Evolutionary conservation across 2,329 filamentous ascomycete genomes (phyloP).

Genomic region (Fusarium sp.): DNA sequence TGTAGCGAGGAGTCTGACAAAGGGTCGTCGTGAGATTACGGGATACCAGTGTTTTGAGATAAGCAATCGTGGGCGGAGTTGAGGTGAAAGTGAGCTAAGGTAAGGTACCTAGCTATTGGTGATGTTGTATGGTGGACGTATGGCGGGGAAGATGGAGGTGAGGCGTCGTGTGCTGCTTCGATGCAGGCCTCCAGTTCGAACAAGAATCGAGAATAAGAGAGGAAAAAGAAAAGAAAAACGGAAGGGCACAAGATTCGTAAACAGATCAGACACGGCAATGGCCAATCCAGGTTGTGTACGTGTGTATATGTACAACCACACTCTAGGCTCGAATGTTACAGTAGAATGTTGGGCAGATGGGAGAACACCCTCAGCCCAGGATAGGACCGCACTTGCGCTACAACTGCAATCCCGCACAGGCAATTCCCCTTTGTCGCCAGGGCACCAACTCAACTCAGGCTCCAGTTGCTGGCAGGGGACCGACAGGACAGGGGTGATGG

Average conservation of each 20-base stretch:
- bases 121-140: conserved; percentile 30
- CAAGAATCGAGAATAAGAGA: conserved; percentile 17
- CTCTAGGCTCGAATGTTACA: conserved; percentile 23
- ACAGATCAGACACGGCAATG: conserved; percentile 23
- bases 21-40: conserved; percentile 3
- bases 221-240: not conserved
- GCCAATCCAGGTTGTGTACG: conserved; percentile 28
- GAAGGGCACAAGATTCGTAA: conserved; percentile 19
- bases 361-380: conserved; percentile 10
- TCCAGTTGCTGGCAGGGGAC: conserved; percentile 34
- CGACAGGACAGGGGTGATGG: conserved; percentile 28
- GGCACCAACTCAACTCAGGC: conserved; percentile 32
- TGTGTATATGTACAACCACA: conserved; percentile 22
- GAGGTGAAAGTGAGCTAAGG: conserved; percentile 28
- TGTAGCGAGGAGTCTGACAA: conserved; percentile 14
- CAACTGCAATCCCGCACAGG: conserved; percentile 12
- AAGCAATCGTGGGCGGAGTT: conserved; percentile 38
- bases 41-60: conserved; percentile 15
- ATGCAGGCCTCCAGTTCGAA: conserved; percentile 35
- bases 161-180: conserved; percentile 38
- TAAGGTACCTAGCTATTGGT: conserved; percentile 33
- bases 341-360: conserved; percentile 18
- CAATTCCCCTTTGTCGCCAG: conserved; percentile 42
- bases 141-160: conserved; percentile 33
- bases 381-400: conserved; percentile 12